These are phyloP conservation scores for Eucalyptus tenuipes DNA, from an alignment of 345 rosid genomes.

Conservation along the genomic window DNA sequence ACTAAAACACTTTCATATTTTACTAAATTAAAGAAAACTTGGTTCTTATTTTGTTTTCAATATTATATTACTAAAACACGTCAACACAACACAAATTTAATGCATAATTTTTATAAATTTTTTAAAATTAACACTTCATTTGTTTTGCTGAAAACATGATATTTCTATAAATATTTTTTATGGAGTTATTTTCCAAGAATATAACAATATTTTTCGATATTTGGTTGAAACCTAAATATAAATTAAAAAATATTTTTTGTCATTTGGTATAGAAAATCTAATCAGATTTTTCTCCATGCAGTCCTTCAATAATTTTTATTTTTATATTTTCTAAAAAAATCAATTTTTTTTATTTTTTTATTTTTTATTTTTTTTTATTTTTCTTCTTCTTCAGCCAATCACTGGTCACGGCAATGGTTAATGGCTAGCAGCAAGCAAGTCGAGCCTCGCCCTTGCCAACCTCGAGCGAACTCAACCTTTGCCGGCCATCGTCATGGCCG, in stretches of 20 bases:
- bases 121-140: too few species aligned
- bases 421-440: background rate
- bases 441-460: too few species aligned
- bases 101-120: background rate
- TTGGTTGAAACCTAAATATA: too few species aligned
- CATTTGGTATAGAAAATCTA: too few species aligned
- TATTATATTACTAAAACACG: background rate
- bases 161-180: background rate
- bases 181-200: background rate
- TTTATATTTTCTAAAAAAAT: too few species aligned
- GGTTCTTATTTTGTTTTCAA: background rate
- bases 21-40: background rate
- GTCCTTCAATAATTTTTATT: too few species aligned
- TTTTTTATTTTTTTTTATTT: too few species aligned
- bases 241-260: too few species aligned
- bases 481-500: background rate
- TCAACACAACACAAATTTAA: too few species aligned
- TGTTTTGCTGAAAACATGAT: background rate
- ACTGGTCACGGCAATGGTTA: accelerated
- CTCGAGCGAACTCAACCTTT: background rate
- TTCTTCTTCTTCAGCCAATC: background rate
- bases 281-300: background rate
- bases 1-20: background rate
- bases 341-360: too few species aligned
- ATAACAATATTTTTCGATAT: too few species aligned